Base-by-base conservation (phyloP, 2,329 filamentous ascomycete genomes). In the Talaromyces verruculosus region DNA sequence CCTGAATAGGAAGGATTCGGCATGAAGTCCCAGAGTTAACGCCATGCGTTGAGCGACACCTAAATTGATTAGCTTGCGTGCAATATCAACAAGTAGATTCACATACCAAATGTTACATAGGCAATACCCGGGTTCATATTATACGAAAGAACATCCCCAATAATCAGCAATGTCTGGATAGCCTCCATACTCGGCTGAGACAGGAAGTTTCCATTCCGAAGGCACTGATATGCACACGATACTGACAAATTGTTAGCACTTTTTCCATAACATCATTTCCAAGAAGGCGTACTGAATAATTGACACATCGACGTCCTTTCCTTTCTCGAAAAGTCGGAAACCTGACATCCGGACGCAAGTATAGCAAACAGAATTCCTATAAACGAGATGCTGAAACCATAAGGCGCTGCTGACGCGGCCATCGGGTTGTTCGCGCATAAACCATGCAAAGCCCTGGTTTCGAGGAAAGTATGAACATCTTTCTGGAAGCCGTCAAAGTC, bases 121-220 rank as follows among this genome's bases (percentile, higher is more conserved):
- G 86, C 84, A 25, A 87, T 86, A 2, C 87, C 87, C 3, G 87
- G 86, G 67, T 88, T 88, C 85, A 87, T 87, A 68, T 87, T 86
- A 72, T 87, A 87, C 0, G 85, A 85, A 28, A 87, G 79, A 15
- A 86, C 86, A 70, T 88, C 88, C 58, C 85, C 85, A 30, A 88
- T 85, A 6, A 88, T 84, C 4, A 88, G 76, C 22, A 88, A 78
- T 0, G 85, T 86, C 71, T 88, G 85, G 28, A 88, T 87, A 47
- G 83, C 86, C 67, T 88, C 85, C 49, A 88, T 77, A 5, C 83
- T 86, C 19, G 86, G 84, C 65, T 86, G 84, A 0, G 87, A 88
- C 5, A 89, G 71, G 72, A 88, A 88, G 68, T 89, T 89, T 22
- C 84, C 86, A 74, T 87, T 86, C n/a, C 87, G 84, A 30, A 88